A percentile compares a stretch with the other conserved stretches of the same genome.
phyloP scores from a whole-genome alignment of 2,329 filamentous ascomycete genomes.

The Xylogone sp. region DNA sequence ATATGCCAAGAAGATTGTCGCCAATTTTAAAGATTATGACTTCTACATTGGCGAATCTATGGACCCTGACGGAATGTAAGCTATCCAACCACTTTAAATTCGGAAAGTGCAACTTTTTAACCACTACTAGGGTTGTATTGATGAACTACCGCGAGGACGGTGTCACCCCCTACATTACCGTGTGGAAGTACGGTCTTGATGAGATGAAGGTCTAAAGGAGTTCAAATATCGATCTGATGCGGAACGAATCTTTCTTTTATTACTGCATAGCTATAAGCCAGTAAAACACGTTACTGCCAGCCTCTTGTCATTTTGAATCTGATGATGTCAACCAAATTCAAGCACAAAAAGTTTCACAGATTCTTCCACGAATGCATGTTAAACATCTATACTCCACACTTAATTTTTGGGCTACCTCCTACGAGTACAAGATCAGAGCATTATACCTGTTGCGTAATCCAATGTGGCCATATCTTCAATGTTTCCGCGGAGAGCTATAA shows the following conservation, averaged over 20 bases:
- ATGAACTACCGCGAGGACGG: conserved; percentile 98
- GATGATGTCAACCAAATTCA: background rate
- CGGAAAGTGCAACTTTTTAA: conserved; percentile 3
- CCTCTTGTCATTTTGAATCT: background rate
- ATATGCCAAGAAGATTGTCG: conserved; percentile 75
- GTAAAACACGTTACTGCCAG: background rate
- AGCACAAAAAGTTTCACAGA: background rate
- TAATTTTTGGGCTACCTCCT: background rate
- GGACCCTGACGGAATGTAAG: conserved; percentile 91
- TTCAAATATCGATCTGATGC: background rate
- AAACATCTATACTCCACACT: background rate
- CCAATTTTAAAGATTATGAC: conserved; percentile 94
- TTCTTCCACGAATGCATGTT: background rate
- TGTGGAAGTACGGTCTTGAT: conserved; percentile 93
- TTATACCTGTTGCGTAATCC: too few relatives aligned
- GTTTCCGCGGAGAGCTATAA: too few relatives aligned
- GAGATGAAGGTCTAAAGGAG: conserved; percentile 84
- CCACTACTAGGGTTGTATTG: conserved; percentile 66
- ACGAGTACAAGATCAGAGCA: background rate
- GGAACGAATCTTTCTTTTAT: background rate
- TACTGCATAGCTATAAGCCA: background rate
- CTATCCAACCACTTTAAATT: conserved; percentile 20
- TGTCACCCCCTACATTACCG: conserved; percentile 78
- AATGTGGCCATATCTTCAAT: too few relatives aligned
- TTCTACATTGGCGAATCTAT: conserved; percentile 90